A percentile compares a stretch with the other conserved stretches of the same genome.
Conservation (phyloP, 2,329 filamentous ascomycete species). For the Paramyrothecium roridum region DNA sequence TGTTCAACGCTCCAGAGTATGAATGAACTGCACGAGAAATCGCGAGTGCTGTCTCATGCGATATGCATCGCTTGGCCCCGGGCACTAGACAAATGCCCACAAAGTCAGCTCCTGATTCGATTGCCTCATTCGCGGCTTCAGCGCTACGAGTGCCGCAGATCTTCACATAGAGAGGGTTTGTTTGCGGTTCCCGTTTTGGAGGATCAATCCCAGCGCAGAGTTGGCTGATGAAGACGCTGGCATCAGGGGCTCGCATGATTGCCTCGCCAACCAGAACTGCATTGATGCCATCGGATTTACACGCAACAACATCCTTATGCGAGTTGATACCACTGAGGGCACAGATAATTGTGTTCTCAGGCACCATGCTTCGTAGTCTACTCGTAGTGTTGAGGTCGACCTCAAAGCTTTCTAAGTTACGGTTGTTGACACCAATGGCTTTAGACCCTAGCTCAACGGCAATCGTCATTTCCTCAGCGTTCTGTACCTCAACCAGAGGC, state of each 20-base stretch:
- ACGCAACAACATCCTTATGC: conserved; percentile 82
- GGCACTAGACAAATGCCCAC: conserved; percentile 91
- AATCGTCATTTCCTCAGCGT: conserved; percentile 83
- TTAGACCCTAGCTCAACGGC: conserved; percentile 84
- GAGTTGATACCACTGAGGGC: conserved; percentile 92
- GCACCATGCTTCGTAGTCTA: conserved; percentile 81
- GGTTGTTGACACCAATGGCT: conserved; percentile 96
- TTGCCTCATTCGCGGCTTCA: conserved; percentile 75
- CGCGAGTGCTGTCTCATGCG: conserved; percentile 70
- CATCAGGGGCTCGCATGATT: conserved; percentile 87
- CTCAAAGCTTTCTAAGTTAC: conserved; percentile 93
- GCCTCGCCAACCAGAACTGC: conserved; percentile 94
- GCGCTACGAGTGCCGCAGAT: conserved; percentile 88
- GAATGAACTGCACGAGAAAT: conserved; percentile 78
- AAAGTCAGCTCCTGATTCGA: conserved; percentile 84
- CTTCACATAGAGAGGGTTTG: conserved; percentile 70
- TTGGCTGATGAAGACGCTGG: conserved; percentile 76
- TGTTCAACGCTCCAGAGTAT: conserved; percentile 50
- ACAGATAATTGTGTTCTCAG: conserved; percentile 82
- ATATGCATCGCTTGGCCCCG: conserved; percentile 75
- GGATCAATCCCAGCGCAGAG: conserved; percentile 63
- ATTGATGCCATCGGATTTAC: conserved; percentile 84
- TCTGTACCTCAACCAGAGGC: conserved; percentile 95
- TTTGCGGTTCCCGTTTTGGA: conserved; percentile 26
- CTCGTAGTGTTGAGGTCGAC: conserved; percentile 92